Conservation (phyloP, 2,329 filamentous ascomycete species). For the Purpureocillium lavendulum region DNA sequence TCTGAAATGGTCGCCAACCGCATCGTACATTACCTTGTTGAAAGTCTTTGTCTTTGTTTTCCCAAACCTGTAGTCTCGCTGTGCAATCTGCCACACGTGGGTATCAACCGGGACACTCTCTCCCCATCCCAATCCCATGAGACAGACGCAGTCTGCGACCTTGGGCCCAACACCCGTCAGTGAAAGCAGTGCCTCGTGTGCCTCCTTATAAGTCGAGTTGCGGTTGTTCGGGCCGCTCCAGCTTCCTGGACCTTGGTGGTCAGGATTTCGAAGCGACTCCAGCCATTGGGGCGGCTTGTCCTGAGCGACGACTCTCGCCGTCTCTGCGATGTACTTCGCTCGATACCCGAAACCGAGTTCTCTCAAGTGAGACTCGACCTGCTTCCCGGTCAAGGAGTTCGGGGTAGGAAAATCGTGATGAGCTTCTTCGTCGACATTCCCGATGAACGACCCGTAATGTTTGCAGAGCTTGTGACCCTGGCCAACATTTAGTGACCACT, state of each 20-base stretch:
- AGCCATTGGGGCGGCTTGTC: constrained; percentile 69
- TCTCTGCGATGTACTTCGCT: constrained; percentile 85
- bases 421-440: constrained; percentile 56
- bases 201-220: constrained; percentile 60
- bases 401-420: constrained; percentile 87
- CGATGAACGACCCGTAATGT: constrained; percentile 74
- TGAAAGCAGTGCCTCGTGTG: constrained; percentile 70
- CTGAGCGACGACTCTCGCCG: constrained; percentile 64
- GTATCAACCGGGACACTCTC: constrained; percentile 95
- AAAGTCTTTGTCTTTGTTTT: constrained; percentile 78
- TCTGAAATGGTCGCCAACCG: constrained; percentile 84
- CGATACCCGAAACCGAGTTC: constrained; percentile 89
- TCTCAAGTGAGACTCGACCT: constrained; percentile 74
- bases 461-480: constrained; percentile 78
- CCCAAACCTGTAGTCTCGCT: constrained; percentile 89
- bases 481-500: not conserved
- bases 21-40: constrained; percentile 81
- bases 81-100: constrained; percentile 97
- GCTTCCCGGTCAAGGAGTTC: constrained; percentile 58
- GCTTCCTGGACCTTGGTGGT: constrained; percentile 43
- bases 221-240: constrained; percentile 25
- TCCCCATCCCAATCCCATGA: constrained; percentile 95
- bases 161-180: constrained; percentile 92
- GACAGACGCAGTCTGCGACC: constrained; percentile 90
- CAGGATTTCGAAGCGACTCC: constrained; percentile 67